These are phyloP conservation scores for Trichoderma guizhouense DNA, from an alignment of 2,329 filamentous ascomycete species.

Conservation along the genomic window DNA sequence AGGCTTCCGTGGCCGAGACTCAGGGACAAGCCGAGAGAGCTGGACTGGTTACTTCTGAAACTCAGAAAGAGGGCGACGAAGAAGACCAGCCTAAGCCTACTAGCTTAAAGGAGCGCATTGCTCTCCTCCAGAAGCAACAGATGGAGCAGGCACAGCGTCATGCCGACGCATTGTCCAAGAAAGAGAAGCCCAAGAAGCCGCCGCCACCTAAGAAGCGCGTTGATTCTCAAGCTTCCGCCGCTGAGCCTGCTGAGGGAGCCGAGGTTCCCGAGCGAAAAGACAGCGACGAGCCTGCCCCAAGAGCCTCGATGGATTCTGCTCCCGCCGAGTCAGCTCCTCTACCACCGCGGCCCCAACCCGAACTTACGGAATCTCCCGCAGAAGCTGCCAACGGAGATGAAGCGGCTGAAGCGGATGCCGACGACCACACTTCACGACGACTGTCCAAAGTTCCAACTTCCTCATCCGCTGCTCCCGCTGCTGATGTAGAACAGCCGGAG, in stretches of 20 bases:
- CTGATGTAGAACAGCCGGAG: slow-evolving; percentile 55
- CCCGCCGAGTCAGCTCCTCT: slow-evolving; percentile 38
- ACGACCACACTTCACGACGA: slow-evolving; percentile 55
- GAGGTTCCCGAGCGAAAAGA: slow-evolving; percentile 44
- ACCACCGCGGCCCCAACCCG: slow-evolving; percentile 54
- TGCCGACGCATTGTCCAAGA: slow-evolving; percentile 72
- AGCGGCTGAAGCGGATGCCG: slow-evolving; percentile 69
- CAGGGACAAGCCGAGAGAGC: slow-evolving; percentile 65
- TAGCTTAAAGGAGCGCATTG: slow-evolving; percentile 92
- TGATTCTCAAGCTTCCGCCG: slow-evolving; percentile 43
- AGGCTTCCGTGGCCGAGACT: slow-evolving; percentile 62
- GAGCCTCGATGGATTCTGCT: slow-evolving; percentile 49
- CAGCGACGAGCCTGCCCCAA: slow-evolving; percentile 45
- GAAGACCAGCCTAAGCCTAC: slow-evolving; percentile 89
- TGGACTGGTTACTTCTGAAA: slow-evolving; percentile 50
- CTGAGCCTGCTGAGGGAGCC: slow-evolving; percentile 29
- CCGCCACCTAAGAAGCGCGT: slow-evolving; percentile 56
- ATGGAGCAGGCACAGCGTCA: slow-evolving; percentile 81
- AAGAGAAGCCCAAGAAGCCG: slow-evolving; percentile 78
- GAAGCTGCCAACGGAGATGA: slow-evolving; percentile 63
- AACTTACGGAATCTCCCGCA: slow-evolving; percentile 61
- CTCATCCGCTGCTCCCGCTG: slow-evolving; percentile 27
- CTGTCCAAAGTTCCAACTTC: slow-evolving; percentile 35
- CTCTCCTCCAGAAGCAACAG: slow-evolving; percentile 89
- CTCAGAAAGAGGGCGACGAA: slow-evolving; percentile 48